These are phyloP conservation scores for Huntiella bhutanensis DNA, from an alignment of 2,329 filamentous ascomycete species.

Conservation along the genomic window DNA sequence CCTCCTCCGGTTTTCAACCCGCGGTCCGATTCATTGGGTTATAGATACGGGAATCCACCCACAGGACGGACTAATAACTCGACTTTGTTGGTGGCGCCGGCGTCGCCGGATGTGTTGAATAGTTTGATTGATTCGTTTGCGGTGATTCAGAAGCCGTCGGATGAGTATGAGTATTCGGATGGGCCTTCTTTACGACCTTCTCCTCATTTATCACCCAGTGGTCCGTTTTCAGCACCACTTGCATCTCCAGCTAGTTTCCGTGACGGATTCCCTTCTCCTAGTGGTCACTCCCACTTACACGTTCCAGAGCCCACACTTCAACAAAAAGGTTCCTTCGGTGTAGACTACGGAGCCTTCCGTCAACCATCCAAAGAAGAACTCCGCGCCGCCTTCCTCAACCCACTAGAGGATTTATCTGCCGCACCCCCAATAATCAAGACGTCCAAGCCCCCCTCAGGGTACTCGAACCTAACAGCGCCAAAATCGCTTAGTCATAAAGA, in stretches of 20 bases:
- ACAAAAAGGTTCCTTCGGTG: constrained; percentile 39
- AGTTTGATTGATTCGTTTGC: constrained; percentile 11
- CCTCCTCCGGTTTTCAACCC: neutral
- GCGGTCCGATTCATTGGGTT: neutral
- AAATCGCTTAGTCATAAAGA: constrained; percentile 34
- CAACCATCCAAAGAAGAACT: constrained; percentile 31
- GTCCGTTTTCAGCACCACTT: constrained; percentile 5
- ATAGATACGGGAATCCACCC: neutral
- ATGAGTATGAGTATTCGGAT: neutral
- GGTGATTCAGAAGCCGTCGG: constrained; percentile 9
- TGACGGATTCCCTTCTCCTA: neutral
- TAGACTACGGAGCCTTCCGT: constrained; percentile 52
- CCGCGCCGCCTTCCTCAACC: constrained; percentile 17
- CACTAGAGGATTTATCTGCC: constrained; percentile 41
- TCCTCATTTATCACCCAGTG: neutral
- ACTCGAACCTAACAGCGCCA: constrained; percentile 49
- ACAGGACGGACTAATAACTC: neutral
- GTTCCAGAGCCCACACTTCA: neutral
- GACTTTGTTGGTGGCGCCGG: constrained; percentile 4
- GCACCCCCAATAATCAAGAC: constrained; percentile 60
- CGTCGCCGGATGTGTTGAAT: constrained; percentile 8
- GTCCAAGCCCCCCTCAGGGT: constrained; percentile 60
- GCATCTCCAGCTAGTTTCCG: neutral
- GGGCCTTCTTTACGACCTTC: constrained; percentile 4
- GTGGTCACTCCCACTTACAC: neutral